Evolutionary conservation across 1,284 basidiomycete species (phyloP).

Genomic region (Leucoagaricus sp.): DNA sequence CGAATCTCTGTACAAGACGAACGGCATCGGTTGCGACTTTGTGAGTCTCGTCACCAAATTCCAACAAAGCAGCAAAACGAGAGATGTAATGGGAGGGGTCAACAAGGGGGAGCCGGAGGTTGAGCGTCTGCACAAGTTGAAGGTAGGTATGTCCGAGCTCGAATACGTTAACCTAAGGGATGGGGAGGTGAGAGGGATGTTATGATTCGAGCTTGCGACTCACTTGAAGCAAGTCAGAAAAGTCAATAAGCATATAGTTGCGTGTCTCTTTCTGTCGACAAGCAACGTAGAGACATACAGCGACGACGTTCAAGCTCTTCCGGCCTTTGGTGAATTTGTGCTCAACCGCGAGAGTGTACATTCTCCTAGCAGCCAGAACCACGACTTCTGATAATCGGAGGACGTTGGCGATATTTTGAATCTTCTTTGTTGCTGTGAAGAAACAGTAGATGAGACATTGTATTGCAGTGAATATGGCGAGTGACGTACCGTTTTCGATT

Average conservation of each 20-base stretch:
- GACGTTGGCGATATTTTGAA: slow-evolving; percentile 78
- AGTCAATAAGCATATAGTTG: slow-evolving; percentile 98
- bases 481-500: slow-evolving; percentile 75
- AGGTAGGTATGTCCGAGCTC: slow-evolving; percentile 96
- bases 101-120: slow-evolving; percentile 86
- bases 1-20: slow-evolving; percentile 92
- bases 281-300: slow-evolving; percentile 94
- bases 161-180: slow-evolving; percentile 90
- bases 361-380: slow-evolving; percentile 79
- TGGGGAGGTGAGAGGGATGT: slow-evolving; percentile 1
- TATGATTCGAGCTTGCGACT: slow-evolving; percentile 19
- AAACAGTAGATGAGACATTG: background rate
- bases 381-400: slow-evolving; percentile 82
- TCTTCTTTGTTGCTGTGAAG: slow-evolving; percentile 74
- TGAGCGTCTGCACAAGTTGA: slow-evolving; percentile 88
- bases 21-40: slow-evolving; percentile 93
- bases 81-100: slow-evolving; percentile 98
- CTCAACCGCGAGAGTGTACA: slow-evolving; percentile 93
- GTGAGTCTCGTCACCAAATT: slow-evolving; percentile 94
- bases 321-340: slow-evolving; percentile 95
- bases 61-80: slow-evolving; percentile 94
- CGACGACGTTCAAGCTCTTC: slow-evolving; percentile 90
- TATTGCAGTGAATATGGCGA: background rate
- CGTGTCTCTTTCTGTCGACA: slow-evolving; percentile 90
- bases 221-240: slow-evolving; percentile 89